Evolutionary conservation across 495 filamentous ascomycete species (phyloP).

Genomic region (Penicillium samsonianum): DNA sequence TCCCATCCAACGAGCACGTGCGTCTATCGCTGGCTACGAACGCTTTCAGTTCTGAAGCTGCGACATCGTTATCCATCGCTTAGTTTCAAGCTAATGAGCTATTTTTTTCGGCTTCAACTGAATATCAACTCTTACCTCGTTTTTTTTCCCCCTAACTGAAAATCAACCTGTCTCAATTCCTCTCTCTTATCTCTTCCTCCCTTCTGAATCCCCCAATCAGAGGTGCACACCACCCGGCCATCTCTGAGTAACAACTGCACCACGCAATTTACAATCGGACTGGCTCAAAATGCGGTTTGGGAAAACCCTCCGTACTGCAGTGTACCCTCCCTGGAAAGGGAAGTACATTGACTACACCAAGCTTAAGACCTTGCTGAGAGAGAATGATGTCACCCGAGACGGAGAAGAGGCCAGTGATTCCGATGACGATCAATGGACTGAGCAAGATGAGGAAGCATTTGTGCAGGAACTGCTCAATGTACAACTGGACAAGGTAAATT

Average conservation of each 20-base stretch:
- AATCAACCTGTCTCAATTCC: not conserved
- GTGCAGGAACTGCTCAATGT: constrained; percentile 93
- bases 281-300: constrained; percentile 82
- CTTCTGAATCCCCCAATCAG: not conserved
- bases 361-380: constrained; percentile 83
- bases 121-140: not conserved
- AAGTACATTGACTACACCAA: constrained; percentile 95
- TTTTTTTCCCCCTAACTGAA: not conserved
- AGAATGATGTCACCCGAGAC: constrained; percentile 50
- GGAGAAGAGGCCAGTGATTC: constrained; percentile 53
- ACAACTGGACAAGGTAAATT: constrained; percentile 92
- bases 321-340: constrained; percentile 87
- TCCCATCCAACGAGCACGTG: constrained; percentile 10
- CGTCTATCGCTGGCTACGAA: constrained; percentile 12
- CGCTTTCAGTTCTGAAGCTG: constrained; percentile 8
- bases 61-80: constrained; percentile 7
- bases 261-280: constrained; percentile 5
- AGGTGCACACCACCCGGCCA: constrained; percentile 7
- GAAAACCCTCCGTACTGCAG: constrained; percentile 73
- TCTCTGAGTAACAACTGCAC: constrained; percentile 8
- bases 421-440: constrained; percentile 72
- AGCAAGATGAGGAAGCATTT: constrained; percentile 91
- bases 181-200: constrained; percentile 3
- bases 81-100: constrained; percentile 4
- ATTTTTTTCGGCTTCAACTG: constrained; percentile 1